Evolutionary conservation across 1,284 basidiomycete species (phyloP).

Genomic region (Trichosporon coremiiforme): DNA sequence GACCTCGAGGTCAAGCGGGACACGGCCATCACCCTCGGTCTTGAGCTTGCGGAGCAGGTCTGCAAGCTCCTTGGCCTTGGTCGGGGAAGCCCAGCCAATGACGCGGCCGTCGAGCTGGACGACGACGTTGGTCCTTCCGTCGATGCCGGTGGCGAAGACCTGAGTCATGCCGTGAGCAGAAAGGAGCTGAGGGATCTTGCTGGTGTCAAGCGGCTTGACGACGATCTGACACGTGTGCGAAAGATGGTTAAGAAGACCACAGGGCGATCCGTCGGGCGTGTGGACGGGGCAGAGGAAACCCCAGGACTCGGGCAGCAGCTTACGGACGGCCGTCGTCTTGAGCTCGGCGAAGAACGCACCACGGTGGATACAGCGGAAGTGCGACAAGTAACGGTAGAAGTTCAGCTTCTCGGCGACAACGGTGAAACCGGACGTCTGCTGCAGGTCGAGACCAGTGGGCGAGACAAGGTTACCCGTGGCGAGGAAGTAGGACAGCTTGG

Average conservation of each 20-base stretch:
- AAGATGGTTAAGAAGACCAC: constrained; percentile 96
- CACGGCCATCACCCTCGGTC: constrained; percentile 77
- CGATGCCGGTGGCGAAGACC: constrained; percentile 71
- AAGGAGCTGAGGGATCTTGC: constrained; percentile 80
- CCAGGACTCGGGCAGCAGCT: constrained; percentile 97
- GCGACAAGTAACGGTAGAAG: constrained; percentile 96
- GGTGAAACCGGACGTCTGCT: constrained; percentile 96
- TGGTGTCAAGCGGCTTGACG: constrained; percentile 72
- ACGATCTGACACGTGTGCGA: constrained; percentile 92
- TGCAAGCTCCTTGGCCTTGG: constrained; percentile 77
- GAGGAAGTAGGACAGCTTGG: constrained; percentile 88
- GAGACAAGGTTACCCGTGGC: constrained; percentile 97
- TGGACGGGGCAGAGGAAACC: constrained; percentile 99
- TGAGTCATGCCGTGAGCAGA: constrained; percentile 93
- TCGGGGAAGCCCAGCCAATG: constrained; percentile 89
- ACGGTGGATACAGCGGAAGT: constrained; percentile 98
- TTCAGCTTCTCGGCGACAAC: constrained; percentile 99
- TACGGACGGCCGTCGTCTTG: constrained; percentile 97
- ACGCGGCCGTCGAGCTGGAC: constrained; percentile 93
- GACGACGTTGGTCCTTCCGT: constrained; percentile 78
- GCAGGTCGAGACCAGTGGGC: constrained; percentile 91
- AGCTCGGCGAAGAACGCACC: constrained; percentile 99
- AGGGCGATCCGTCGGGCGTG: constrained; percentile 97
- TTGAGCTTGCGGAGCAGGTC: constrained; percentile 89
- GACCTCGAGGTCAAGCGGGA: constrained; percentile 94